Base-by-base conservation (phyloP, 139 green algal species). In the Tetradesmus obliquus region DNA sequence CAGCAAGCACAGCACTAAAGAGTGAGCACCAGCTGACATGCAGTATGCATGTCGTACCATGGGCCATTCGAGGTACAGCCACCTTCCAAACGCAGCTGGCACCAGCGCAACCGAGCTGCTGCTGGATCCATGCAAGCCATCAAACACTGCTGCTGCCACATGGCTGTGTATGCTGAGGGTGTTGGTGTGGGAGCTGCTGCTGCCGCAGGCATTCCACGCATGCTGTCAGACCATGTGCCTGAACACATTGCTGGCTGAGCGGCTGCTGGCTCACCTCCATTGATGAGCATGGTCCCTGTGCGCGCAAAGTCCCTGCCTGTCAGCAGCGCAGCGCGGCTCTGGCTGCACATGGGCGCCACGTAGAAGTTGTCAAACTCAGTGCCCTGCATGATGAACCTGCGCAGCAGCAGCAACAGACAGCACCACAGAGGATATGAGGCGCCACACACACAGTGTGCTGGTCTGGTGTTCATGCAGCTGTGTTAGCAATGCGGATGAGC, bases 301-400 rank as follows among this genome's bases (percentile, higher is more conserved):
- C 58, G 45, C 9, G 79, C 51, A 22, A 76, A 91, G 79, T 69
- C 79, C 58, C 88, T 79, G 58, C 88, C 88, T 13, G 88, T 91
- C 8, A 91, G 22, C 79, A 91, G 88, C 15, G 9, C 51, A 22
- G 88, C 88, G 3, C 88, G 24, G 15, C 13, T 60, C 79, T 91
- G 88, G 19, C 32, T 72, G 19, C 88, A 91, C 88, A 91, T 91
- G 22, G 88, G 88, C 5, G 79, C 32, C n/a, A 88, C 79, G 83
- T 91, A 91, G n/a, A 91, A 91, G 79, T 91, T 91, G 32, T 66
- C 45, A 54, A 92, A 92, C 80, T 88, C 81, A 15, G n/a, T 88
- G 8, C 51, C 13, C n/a, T 15, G 3, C 13, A 17, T 19, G 13
- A 84, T 84, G 32, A 55, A 84, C 32, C 32, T 84, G 45, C 10